phyloP scores from a whole-genome alignment of 2,329 filamentous ascomycete species.

The Fusarium sp. region DNA sequence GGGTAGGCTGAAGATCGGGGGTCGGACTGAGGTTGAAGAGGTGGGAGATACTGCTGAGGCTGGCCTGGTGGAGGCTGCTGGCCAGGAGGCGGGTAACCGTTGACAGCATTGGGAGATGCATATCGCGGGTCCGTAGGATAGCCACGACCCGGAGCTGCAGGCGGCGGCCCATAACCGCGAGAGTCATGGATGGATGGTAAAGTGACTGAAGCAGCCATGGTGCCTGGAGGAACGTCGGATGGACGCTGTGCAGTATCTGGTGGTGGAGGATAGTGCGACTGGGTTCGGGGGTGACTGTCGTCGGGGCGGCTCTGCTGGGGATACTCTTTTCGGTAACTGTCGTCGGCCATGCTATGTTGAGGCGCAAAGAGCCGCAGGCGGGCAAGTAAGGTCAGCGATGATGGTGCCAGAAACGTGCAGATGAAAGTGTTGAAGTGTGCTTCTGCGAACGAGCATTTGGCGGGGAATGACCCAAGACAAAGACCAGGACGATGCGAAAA shows the following conservation, averaged over 20 bases:
- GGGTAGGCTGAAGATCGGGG: slow-evolving; percentile 53
- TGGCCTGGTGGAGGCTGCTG: slow-evolving; percentile 43
- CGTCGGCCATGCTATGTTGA: slow-evolving; percentile 56
- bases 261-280: slow-evolving; percentile 54
- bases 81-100: slow-evolving; percentile 60
- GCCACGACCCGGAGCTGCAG: slow-evolving; percentile 49
- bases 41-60: slow-evolving; percentile 53
- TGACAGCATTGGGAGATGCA: slow-evolving; percentile 58
- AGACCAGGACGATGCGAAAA: slow-evolving; percentile 11
- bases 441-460: slow-evolving; percentile 41
- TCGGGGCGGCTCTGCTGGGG: slow-evolving; percentile 52
- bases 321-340: slow-evolving; percentile 54
- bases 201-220: slow-evolving; percentile 60
- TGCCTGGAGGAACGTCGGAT: slow-evolving; percentile 46
- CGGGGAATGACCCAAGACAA: slow-evolving; percentile 15
- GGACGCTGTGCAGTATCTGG: slow-evolving; percentile 56
- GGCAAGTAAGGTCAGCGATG: slow-evolving; percentile 40
- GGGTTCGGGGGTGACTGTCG: slow-evolving; percentile 58
- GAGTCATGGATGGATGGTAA: slow-evolving; percentile 64
- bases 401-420: slow-evolving; percentile 25
- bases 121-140: slow-evolving; percentile 55
- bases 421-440: slow-evolving; percentile 13
- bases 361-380: slow-evolving; percentile 44
- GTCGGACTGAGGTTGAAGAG: slow-evolving; percentile 54
- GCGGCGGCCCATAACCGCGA: slow-evolving; percentile 52